phyloP scores from a whole-genome alignment of 2,329 filamentous ascomycete species.

The Cladosporium cucumerinum region DNA sequence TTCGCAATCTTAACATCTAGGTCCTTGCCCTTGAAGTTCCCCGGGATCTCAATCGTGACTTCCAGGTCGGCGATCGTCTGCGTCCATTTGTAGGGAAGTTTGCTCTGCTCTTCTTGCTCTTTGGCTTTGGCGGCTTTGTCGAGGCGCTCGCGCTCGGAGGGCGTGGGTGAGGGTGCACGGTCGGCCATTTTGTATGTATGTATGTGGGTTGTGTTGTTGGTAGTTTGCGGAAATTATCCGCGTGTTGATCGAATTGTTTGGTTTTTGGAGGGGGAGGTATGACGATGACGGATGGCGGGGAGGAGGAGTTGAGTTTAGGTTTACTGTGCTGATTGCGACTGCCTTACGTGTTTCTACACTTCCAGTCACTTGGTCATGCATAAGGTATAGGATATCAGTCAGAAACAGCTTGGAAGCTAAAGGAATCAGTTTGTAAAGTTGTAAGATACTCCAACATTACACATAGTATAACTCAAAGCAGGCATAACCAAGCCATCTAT shows the following conservation, averaged over 20 bases:
- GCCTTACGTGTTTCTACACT: background rate
- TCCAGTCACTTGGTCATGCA: too few relatives aligned
- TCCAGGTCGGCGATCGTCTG: constrained; percentile 90
- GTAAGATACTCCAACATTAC: background rate
- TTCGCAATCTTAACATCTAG: constrained; percentile 80
- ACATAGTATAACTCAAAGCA: background rate
- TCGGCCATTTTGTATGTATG: constrained; percentile 12
- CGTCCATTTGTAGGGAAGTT: constrained; percentile 94
- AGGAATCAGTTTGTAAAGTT: background rate
- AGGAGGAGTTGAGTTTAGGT: background rate
- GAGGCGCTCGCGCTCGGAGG: constrained; percentile 52
- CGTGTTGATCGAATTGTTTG: constrained; percentile 1
- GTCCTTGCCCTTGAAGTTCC: constrained; percentile 79
- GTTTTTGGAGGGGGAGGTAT: background rate
- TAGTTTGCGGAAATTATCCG: constrained; percentile 1
- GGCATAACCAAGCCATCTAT: background rate
- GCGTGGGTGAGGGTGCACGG: constrained; percentile 44
- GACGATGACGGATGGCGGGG: constrained; percentile 4
- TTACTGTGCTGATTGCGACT: background rate
- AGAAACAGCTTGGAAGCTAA: background rate
- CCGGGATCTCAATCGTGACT: constrained; percentile 71
- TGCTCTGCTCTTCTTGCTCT: constrained; percentile 82
- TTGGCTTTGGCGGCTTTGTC: constrained; percentile 62
- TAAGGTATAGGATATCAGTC: background rate
- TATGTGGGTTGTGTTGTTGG: background rate